Evolutionary conservation across 225 moss, liverwort and hornwort genomes (phyloP).

Genomic region (Neckera pumila): DNA sequence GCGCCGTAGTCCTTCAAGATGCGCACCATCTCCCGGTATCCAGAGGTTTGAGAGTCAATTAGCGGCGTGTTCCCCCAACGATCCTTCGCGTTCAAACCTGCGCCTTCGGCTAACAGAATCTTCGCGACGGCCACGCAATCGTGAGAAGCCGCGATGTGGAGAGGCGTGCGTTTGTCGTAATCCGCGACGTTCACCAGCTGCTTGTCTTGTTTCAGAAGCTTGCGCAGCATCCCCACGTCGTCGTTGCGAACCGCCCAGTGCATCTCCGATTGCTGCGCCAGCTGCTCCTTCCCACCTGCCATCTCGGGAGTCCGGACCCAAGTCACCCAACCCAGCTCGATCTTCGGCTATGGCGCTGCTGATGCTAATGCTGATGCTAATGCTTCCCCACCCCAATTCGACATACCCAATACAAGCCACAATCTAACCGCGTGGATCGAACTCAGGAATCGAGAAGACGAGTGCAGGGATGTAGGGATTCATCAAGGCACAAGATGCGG

Average conservation of each 20-base stretch:
- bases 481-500: not conserved
- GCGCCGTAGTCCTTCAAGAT: slow-evolving; percentile 42
- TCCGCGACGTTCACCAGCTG: slow-evolving; percentile 25
- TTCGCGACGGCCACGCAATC: slow-evolving; percentile 18
- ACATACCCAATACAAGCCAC: not conserved
- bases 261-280: slow-evolving; percentile 31
- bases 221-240: slow-evolving; percentile 12
- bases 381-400: not conserved
- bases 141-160: slow-evolving; percentile 33
- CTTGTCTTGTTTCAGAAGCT: slow-evolving; percentile 22
- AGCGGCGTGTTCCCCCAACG: slow-evolving; percentile 42
- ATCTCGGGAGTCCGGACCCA: not conserved
- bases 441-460: not conserved
- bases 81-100: slow-evolving; percentile 16
- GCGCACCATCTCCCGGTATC: slow-evolving; percentile 33
- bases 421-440: not conserved
- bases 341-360: not conserved
- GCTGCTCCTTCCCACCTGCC: slow-evolving; percentile 9
- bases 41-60: slow-evolving; percentile 41
- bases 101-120: slow-evolving; percentile 23
- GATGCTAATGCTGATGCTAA: not conserved
- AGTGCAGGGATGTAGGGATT: not conserved
- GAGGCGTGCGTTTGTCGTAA: slow-evolving; percentile 34
- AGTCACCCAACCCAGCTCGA: not conserved
- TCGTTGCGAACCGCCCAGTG: slow-evolving; percentile 36